Conservation (phyloP, 805 yeast genomes). For the Yarrowia bubula region DNA sequence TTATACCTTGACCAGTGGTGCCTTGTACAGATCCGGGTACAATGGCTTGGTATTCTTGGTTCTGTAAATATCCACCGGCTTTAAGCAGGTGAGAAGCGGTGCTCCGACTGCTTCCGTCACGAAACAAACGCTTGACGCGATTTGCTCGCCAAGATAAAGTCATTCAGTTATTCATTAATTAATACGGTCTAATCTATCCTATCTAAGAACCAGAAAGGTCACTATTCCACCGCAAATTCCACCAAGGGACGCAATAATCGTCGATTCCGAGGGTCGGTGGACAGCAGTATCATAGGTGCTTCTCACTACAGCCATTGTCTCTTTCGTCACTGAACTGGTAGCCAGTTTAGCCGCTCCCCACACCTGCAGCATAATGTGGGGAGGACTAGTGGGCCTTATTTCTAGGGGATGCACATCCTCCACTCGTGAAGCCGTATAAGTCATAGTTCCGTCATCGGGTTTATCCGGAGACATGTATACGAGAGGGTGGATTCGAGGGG, state of each 20-base stretch:
- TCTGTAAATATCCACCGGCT: background rate
- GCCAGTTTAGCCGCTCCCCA: background rate
- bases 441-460: background rate
- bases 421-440: background rate
- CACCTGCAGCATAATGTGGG: background rate
- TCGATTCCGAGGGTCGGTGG: constrained; percentile 2
- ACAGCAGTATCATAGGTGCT: constrained; percentile 11
- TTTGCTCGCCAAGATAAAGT: too few species aligned
- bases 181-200: background rate
- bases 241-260: constrained; percentile 4
- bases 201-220: constrained; percentile 1
- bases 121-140: too few species aligned
- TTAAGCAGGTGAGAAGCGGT: constrained; percentile 12
- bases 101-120: background rate
- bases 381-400: background rate
- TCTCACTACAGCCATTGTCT: background rate
- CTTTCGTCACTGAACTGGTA: background rate
- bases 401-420: background rate
- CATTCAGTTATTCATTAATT: background rate
- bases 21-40: background rate
- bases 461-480: background rate
- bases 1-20: too few species aligned
- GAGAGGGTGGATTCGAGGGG: constrained; percentile 1
- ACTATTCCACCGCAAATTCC: background rate
- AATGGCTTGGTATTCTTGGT: background rate